Evolutionary conservation across 2,329 filamentous ascomycete genomes (phyloP).

Genomic region (Penicillium expansum): DNA sequence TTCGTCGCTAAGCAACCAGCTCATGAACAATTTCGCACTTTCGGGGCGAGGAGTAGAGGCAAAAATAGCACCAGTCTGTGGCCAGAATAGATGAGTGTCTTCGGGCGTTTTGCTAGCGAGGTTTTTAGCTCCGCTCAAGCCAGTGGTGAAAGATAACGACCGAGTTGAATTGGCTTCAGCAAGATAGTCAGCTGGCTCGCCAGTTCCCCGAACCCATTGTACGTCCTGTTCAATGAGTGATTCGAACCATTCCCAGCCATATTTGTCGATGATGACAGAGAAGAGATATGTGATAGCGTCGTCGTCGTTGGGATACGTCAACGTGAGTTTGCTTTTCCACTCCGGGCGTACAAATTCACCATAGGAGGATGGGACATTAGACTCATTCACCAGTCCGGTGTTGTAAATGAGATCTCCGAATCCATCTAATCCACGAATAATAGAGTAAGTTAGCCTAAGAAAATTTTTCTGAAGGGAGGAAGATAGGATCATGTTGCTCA

Average conservation of each 20-base stretch:
- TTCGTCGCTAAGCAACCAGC: slow-evolving; percentile 43
- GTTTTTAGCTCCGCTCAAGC: not conserved
- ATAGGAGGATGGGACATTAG: not conserved
- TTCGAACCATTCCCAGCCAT: slow-evolving; percentile 51
- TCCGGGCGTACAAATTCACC: slow-evolving; percentile 40
- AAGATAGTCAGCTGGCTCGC: slow-evolving; percentile 43
- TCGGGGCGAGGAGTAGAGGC: slow-evolving; percentile 51
- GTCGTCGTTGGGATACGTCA: slow-evolving; percentile 59
- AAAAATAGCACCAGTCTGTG: slow-evolving; percentile 51
- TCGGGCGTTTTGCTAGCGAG: not conserved
- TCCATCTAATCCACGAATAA: not conserved
- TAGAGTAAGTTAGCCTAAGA: not conserved
- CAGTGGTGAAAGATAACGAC: not conserved
- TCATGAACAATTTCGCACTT: slow-evolving; percentile 52
- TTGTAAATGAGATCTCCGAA: not conserved
- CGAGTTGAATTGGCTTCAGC: slow-evolving; percentile 31
- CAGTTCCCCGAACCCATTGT: slow-evolving; percentile 53
- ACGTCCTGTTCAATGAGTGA: slow-evolving; percentile 50
- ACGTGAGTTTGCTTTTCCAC: slow-evolving; percentile 53
- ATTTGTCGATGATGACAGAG: slow-evolving; percentile 46
- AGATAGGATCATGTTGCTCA: not conserved
- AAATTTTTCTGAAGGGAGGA: not conserved
- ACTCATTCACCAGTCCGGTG: not conserved
- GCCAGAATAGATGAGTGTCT: slow-evolving; percentile 44
- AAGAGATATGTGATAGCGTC: slow-evolving; percentile 51